Conservation (phyloP, 2,329 filamentous ascomycete species). For the Aspergillus costaricaensis region DNA sequence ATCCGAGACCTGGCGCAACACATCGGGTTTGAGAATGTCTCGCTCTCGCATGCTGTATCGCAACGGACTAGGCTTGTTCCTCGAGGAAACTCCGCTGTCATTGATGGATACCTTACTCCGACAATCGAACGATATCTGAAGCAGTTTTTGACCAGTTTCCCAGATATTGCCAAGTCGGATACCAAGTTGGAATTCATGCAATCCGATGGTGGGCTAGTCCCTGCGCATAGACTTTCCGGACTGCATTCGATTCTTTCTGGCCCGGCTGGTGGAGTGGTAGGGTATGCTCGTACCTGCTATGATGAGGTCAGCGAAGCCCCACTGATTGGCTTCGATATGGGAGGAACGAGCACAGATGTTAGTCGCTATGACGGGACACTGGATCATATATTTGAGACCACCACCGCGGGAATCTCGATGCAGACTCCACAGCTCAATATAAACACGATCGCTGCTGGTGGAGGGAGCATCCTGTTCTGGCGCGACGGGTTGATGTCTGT, state of each 20-base stretch:
- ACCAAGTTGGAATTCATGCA: conserved; percentile 91
- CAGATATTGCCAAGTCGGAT: conserved; percentile 73
- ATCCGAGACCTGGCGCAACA: conserved; percentile 75
- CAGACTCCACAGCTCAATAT: conserved; percentile 89
- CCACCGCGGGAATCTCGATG: conserved; percentile 84
- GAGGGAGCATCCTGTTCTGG: conserved; percentile 70
- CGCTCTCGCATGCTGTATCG: conserved; percentile 68
- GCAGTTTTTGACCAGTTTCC: conserved; percentile 75
- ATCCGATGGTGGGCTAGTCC: conserved; percentile 69
- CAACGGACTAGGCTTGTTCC: conserved; percentile 80
- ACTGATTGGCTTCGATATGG: conserved; percentile 95
- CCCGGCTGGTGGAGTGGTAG: conserved; percentile 89
- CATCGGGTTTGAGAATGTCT: conserved; percentile 81
- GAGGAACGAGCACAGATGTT: conserved; percentile 84
- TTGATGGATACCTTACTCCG: conserved; percentile 78
- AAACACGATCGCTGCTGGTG: conserved; percentile 89
- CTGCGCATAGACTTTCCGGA: conserved; percentile 67
- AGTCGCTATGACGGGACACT: conserved; percentile 83
- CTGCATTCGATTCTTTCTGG: conserved; percentile 84
- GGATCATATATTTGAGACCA: conserved; percentile 91
- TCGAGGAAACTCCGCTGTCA: conserved; percentile 73
- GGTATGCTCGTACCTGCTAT: conserved; percentile 85
- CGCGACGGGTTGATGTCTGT: conserved; percentile 85
- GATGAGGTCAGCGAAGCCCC: conserved; percentile 61
- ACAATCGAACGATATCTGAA: conserved; percentile 73